Conservation (phyloP, 306 rosid species). For the Citrullus amarus region DNA sequence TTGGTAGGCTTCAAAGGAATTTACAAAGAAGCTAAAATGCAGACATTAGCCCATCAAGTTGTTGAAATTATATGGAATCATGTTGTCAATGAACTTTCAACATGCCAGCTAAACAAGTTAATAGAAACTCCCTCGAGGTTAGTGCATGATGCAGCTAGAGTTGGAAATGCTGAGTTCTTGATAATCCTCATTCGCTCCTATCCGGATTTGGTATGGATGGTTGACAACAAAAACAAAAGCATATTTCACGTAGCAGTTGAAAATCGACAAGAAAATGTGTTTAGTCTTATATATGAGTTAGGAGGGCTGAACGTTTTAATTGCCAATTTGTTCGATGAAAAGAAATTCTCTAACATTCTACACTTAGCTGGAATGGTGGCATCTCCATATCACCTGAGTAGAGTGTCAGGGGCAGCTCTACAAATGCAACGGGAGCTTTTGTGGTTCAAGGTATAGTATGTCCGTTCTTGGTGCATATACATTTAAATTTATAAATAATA, state of each 20-base stretch:
- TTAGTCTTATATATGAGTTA: conserved; percentile 10
- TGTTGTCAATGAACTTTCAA: background rate
- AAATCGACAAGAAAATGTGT: conserved; percentile 14
- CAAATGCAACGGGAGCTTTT: conserved; percentile 23
- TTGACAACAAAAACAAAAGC: background rate
- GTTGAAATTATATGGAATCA: conserved; percentile 10
- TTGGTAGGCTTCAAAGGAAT: background rate
- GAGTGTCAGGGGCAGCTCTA: conserved; percentile 23
- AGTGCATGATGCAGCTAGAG: conserved; percentile 8
- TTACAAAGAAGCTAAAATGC: conserved; percentile 4
- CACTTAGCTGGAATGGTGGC: conserved; percentile 17
- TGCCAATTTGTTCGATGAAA: background rate
- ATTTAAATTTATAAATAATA: no score
- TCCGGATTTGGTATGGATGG: conserved; percentile 14
- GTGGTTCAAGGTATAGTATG: conserved; percentile 24
- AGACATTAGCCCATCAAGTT: conserved; percentile 8
- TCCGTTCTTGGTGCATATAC: no score
- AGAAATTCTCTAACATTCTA: conserved; percentile 5
- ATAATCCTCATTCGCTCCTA: conserved; percentile 3
- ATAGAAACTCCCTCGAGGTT: background rate
- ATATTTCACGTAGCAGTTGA: conserved; percentile 17
- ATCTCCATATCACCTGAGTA: conserved; percentile 5
- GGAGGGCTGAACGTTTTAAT: conserved; percentile 1
- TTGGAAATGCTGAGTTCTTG: conserved; percentile 23
- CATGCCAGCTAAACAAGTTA: background rate